Evolutionary conservation across 2,329 filamentous ascomycete genomes (phyloP).

Genomic region (Xylaria sp.): DNA sequence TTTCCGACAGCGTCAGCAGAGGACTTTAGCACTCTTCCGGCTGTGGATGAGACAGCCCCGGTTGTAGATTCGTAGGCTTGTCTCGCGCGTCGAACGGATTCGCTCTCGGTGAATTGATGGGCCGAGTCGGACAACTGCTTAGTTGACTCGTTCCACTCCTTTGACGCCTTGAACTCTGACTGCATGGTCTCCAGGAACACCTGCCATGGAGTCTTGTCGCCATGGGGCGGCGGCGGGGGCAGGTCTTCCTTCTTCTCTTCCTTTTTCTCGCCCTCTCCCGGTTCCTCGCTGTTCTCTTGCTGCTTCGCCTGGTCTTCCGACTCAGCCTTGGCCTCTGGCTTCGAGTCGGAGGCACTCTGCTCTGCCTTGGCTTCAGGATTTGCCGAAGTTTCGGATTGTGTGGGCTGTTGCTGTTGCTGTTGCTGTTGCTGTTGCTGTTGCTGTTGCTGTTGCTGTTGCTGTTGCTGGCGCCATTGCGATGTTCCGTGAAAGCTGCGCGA

Average conservation of each 20-base stretch:
- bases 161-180: slow-evolving; percentile 92
- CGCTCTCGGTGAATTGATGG: slow-evolving; percentile 92
- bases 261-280: slow-evolving; percentile 63
- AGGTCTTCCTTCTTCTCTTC: slow-evolving; percentile 73
- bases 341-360: slow-evolving; percentile 46
- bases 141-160: slow-evolving; percentile 99
- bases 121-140: slow-evolving; percentile 91
- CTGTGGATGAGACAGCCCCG: slow-evolving; percentile 81
- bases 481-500: slow-evolving; percentile 56
- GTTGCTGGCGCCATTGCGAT: slow-evolving; percentile 46
- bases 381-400: slow-evolving; percentile 42
- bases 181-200: slow-evolving; percentile 98
- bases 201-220: slow-evolving; percentile 98
- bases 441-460: slow-evolving; percentile 44
- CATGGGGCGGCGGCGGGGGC: slow-evolving; percentile 92
- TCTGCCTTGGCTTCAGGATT: slow-evolving; percentile 53
- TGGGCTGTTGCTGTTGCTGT: slow-evolving; percentile 45
- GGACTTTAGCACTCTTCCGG: slow-evolving; percentile 82
- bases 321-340: slow-evolving; percentile 55
- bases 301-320: slow-evolving; percentile 58
- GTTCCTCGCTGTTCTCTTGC: slow-evolving; percentile 59
- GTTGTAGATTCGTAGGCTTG: slow-evolving; percentile 89
- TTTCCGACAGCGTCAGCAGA: slow-evolving; percentile 90
- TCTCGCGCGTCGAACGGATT: slow-evolving; percentile 85
- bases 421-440: slow-evolving; percentile 46